phyloP scores from a whole-genome alignment of 768 basidiomycete genomes.

The Suillus decipiens region DNA sequence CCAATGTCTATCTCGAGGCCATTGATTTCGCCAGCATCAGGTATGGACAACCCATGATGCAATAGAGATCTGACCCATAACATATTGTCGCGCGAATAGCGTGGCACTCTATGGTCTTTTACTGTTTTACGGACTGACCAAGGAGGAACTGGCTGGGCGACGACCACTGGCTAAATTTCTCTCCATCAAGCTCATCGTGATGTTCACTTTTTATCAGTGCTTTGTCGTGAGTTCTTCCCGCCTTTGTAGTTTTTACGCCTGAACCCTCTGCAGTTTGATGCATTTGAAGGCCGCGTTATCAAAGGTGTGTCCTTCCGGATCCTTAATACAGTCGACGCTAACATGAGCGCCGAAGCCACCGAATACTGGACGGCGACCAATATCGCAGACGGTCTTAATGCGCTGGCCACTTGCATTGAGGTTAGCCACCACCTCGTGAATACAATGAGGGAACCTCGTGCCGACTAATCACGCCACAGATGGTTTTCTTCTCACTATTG shows the following conservation, averaged over 20 bases:
- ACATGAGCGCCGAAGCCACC: slow-evolving; percentile 47
- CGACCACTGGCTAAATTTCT: slow-evolving; percentile 86
- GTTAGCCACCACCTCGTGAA: slow-evolving; percentile 37
- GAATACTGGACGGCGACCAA: slow-evolving; percentile 83
- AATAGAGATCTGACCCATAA: neutral
- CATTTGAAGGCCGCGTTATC: slow-evolving; percentile 70
- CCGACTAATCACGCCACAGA: slow-evolving; percentile 41
- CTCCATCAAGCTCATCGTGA: slow-evolving; percentile 82
- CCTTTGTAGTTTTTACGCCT: neutral
- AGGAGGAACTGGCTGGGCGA: slow-evolving; percentile 74
- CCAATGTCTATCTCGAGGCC: slow-evolving; percentile 67
- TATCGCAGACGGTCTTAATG: slow-evolving; percentile 81
- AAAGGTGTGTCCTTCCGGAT: slow-evolving; percentile 41
- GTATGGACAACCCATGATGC: slow-evolving; percentile 35
- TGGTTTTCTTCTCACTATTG: slow-evolving; percentile 75
- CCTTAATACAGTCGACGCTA: neutral
- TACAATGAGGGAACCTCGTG: slow-evolving; percentile 10
- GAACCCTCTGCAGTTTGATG: slow-evolving; percentile 50
- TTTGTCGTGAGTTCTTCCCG: slow-evolving; percentile 56
- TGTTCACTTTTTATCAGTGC: slow-evolving; percentile 88
- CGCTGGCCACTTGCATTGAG: slow-evolving; percentile 83
- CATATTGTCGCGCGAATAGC: slow-evolving; percentile 36
- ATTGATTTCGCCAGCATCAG: slow-evolving; percentile 84
- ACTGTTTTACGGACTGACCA: slow-evolving; percentile 79
- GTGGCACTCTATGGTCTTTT: slow-evolving; percentile 86